These are phyloP conservation scores for Pholiota conissans DNA, from an alignment of 768 basidiomycete species.

Conservation along the genomic window DNA sequence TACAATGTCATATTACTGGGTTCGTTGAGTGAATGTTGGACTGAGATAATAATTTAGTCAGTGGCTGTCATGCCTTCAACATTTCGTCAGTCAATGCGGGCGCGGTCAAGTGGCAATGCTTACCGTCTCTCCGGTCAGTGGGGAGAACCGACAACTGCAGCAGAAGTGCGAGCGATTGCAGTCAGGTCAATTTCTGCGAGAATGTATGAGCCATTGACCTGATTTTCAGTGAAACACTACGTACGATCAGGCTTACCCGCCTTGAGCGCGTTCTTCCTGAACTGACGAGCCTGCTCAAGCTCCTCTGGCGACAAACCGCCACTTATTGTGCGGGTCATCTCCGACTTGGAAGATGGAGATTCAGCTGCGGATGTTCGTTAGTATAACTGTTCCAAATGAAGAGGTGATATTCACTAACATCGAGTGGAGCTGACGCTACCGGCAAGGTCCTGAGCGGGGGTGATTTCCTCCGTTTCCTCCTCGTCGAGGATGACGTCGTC, in stretches of 20 bases:
- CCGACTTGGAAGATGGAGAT: conserved; percentile 28
- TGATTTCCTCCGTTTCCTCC: conserved; percentile 34
- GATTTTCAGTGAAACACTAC: conserved; percentile 16
- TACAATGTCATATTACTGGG: neutral
- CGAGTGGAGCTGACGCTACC: conserved; percentile 7
- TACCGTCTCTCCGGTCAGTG: no score
- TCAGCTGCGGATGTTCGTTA: conserved; percentile 14
- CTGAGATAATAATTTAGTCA: neutral
- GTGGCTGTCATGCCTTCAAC: no score
- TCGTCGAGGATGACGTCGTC: conserved; percentile 56
- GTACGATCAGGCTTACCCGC: conserved; percentile 50
- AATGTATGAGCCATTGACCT: neutral
- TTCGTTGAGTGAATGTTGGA: neutral
- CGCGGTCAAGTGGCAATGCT: no score
- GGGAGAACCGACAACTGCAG: conserved; percentile 62
- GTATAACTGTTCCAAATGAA: neutral
- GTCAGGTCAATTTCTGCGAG: conserved; percentile 56
- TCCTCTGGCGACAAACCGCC: conserved; percentile 63
- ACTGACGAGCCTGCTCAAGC: conserved; percentile 56
- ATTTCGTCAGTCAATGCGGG: no score
- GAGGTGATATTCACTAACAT: neutral
- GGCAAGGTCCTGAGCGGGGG: conserved; percentile 8
- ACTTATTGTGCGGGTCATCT: conserved; percentile 32
- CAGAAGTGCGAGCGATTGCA: conserved; percentile 82
- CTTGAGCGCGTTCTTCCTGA: conserved; percentile 77